Percentiles rank a stretch among this genome's conserved stretches.
These are phyloP conservation scores for Elymus sibiricus DNA, from an alignment of 176 grass and related monocot genomes.

Conservation along the genomic window DNA sequence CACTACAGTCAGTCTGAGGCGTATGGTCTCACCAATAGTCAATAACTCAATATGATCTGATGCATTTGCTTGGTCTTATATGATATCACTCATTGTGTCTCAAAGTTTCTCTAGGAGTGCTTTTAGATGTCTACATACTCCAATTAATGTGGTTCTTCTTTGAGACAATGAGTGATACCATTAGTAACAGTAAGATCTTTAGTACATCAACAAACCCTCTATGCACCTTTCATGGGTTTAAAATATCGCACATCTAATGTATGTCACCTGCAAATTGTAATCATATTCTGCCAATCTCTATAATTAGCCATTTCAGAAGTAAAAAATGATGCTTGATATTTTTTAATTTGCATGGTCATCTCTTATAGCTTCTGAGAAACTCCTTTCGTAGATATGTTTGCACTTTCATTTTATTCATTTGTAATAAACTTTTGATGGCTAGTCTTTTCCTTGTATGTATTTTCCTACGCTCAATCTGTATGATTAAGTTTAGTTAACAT, in stretches of 20 bases:
- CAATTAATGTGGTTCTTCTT: not conserved
- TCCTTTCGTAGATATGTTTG: not conserved
- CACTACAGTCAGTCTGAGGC: not conserved
- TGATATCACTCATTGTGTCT: slow-evolving; percentile 3
- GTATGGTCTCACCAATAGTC: not conserved
- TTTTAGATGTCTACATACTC: not conserved
- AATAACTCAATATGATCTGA: not conserved
- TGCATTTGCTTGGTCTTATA: not conserved
- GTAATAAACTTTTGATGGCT: not conserved
- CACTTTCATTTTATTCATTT: not conserved
- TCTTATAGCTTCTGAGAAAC: slow-evolving; percentile 9
- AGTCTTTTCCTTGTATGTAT: not conserved
- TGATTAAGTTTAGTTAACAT: not conserved
- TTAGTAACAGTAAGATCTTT: not conserved
- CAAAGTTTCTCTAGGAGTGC: not conserved
- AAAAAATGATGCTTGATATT: not conserved
- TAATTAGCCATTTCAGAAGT: not conserved
- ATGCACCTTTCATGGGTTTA: not conserved
- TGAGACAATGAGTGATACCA: not conserved
- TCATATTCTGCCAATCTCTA: not conserved
- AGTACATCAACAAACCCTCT: not conserved
- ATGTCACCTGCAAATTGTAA: not conserved
- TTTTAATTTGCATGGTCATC: not conserved
- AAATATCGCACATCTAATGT: not conserved
- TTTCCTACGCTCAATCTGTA: not conserved